A percentile compares a stretch with the other conserved stretches of the same genome.
Evolutionary conservation across 768 basidiomycete genomes (phyloP).

Genomic region (Lentinula guzmanii): DNA sequence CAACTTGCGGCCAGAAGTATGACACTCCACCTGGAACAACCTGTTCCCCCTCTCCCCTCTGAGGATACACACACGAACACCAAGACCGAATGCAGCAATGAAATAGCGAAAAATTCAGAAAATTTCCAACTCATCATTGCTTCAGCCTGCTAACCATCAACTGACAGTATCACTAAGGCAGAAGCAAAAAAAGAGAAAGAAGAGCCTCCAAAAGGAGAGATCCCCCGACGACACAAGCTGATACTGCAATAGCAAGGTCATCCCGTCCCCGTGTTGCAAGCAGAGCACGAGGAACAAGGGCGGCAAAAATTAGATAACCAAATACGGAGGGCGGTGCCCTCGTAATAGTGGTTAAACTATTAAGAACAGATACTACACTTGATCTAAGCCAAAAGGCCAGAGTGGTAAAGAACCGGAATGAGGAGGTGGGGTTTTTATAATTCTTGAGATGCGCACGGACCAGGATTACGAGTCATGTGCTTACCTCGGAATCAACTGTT

Average conservation of each 20-base stretch:
- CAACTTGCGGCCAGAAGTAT: too few species aligned
- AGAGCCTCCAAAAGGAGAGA: slow-evolving; percentile 7
- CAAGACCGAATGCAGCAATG: too few species aligned
- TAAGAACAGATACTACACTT: slow-evolving; percentile 93
- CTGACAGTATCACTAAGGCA: neutral
- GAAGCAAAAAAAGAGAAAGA: slow-evolving; percentile 20
- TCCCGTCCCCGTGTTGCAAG: slow-evolving; percentile 49
- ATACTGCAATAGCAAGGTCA: slow-evolving; percentile 53
- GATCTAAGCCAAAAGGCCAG: slow-evolving; percentile 97
- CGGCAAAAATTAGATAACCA: slow-evolving; percentile 52
- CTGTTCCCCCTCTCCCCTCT: too few species aligned
- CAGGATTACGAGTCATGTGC: neutral
- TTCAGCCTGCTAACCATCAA: neutral
- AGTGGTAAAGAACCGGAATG: slow-evolving; percentile 54
- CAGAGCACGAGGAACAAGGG: slow-evolving; percentile 49
- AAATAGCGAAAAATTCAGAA: too few species aligned
- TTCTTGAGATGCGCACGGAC: neutral
- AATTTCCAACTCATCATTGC: neutral
- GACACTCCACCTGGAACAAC: too few species aligned
- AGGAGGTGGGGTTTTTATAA: neutral
- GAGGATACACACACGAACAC: too few species aligned
- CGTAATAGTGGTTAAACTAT: slow-evolving; percentile 12
- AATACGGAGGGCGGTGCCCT: slow-evolving; percentile 10
- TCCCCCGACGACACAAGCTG: slow-evolving; percentile 65
- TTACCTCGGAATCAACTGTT: too few species aligned